These are phyloP conservation scores for Hymenoscyphus fructigenus DNA, from an alignment of 2,329 filamentous ascomycete species.

Conservation along the genomic window DNA sequence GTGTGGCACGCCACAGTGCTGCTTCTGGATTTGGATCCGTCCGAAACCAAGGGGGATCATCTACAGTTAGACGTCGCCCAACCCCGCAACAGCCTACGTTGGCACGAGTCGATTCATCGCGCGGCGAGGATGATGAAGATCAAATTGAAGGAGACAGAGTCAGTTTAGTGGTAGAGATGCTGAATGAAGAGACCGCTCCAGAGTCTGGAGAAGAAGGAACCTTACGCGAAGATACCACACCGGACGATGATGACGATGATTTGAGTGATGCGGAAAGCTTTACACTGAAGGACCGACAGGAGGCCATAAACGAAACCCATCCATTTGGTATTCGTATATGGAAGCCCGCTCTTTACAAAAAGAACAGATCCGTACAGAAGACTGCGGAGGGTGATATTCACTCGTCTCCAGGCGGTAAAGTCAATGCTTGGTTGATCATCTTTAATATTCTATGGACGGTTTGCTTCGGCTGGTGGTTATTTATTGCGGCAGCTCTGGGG, in stretches of 20 bases:
- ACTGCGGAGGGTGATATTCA: conserved; percentile 96
- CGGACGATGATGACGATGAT: conserved; percentile 64
- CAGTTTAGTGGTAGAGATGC: conserved; percentile 21
- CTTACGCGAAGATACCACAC: conserved; percentile 40
- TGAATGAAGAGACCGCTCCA: conserved; percentile 17
- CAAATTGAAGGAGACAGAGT: conserved; percentile 24
- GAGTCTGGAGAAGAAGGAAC: conserved; percentile 30
- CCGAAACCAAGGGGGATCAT: conserved; percentile 46
- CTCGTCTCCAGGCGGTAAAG: conserved; percentile 83
- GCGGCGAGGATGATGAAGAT: conserved; percentile 40
- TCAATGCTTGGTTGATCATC: conserved; percentile 79
- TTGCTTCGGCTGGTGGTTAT: conserved; percentile 95
- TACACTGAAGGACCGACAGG: conserved; percentile 92
- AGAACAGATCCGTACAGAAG: conserved; percentile 92
- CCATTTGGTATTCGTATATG: conserved; percentile 98
- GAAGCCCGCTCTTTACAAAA: conserved; percentile 99
- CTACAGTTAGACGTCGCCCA: conserved; percentile 50
- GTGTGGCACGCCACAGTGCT: conserved; percentile 52
- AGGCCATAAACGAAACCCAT: conserved; percentile 98
- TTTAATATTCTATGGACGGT: conserved; percentile 92
- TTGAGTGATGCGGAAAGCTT: conserved; percentile 96
- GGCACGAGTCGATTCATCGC: conserved; percentile 48
- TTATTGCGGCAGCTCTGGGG: conserved; percentile 69
- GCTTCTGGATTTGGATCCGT: conserved; percentile 10
- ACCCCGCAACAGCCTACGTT: conserved; percentile 46